Conservation (phyloP, 2,329 filamentous ascomycete species). For the Fusarium coffeatum region DNA sequence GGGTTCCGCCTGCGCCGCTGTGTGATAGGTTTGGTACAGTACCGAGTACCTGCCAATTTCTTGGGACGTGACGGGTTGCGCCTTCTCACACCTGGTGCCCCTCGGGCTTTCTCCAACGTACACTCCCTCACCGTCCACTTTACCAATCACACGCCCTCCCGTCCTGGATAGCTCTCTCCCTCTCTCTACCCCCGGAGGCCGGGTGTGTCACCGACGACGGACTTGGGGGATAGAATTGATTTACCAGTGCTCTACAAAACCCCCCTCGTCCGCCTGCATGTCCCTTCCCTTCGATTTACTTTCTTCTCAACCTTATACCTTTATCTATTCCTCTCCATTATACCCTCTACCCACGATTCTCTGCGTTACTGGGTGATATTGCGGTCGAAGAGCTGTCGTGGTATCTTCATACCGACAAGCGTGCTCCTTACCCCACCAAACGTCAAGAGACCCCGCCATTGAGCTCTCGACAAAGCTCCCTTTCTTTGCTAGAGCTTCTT, state of each 20-base stretch:
- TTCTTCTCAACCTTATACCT: constrained; percentile 37
- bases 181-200: constrained; percentile 37
- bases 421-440: constrained; percentile 47
- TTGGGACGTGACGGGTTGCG: constrained; percentile 31
- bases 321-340: constrained; percentile 22
- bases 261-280: constrained; percentile 42
- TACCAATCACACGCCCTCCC: constrained; percentile 29
- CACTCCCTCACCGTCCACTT: constrained; percentile 33
- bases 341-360: constrained; percentile 21
- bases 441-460: constrained; percentile 45
- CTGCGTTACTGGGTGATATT: constrained; percentile 42
- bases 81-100: constrained; percentile 28
- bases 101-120: constrained; percentile 17
- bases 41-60: constrained; percentile 24
- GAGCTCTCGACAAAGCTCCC: constrained; percentile 42
- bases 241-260: constrained; percentile 42
- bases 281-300: constrained; percentile 40
- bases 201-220: constrained; percentile 45
- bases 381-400: constrained; percentile 47
- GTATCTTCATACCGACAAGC: constrained; percentile 49
- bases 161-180: constrained; percentile 40
- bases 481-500: constrained; percentile 37
- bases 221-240: constrained; percentile 28
- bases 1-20: constrained; percentile 26
- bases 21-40: constrained; percentile 6